These are phyloP conservation scores for Boletus barrowsii DNA, from an alignment of 768 basidiomycete species.

Conservation along the genomic window DNA sequence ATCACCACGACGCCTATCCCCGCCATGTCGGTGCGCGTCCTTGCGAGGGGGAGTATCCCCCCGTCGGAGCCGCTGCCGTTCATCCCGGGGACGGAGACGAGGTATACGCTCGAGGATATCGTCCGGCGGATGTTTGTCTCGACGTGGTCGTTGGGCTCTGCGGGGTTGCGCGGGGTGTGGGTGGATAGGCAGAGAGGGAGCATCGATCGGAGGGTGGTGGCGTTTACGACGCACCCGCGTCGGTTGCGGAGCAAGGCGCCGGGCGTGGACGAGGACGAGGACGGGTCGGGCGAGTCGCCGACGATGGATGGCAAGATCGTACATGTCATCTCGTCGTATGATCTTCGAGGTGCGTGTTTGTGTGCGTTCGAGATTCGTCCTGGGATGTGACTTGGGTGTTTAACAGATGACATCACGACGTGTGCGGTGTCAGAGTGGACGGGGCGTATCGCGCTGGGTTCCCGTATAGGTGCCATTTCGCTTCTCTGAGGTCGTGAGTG, in stretches of 20 bases:
- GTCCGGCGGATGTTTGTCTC: conserved; percentile 11
- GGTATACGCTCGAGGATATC: background rate
- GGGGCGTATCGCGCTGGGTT: conserved; percentile 43
- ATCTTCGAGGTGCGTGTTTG: conserved; percentile 27
- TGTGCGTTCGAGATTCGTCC: background rate
- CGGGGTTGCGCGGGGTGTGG: conserved; percentile 26
- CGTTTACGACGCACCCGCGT: conserved; percentile 18
- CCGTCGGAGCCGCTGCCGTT: background rate
- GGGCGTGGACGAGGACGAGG: background rate
- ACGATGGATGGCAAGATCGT: conserved; percentile 12
- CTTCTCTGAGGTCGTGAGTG: conserved; percentile 11
- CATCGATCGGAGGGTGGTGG: conserved; percentile 21
- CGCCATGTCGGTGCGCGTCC: conserved; percentile 39
- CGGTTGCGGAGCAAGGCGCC: background rate
- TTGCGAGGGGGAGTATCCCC: conserved; percentile 20
- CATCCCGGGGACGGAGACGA: background rate
- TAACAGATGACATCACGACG: conserved; percentile 44
- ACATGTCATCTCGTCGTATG: conserved; percentile 22
- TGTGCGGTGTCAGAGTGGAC: conserved; percentile 46
- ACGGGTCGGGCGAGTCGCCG: background rate
- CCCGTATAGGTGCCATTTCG: conserved; percentile 35
- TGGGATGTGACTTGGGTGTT: background rate
- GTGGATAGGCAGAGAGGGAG: conserved; percentile 16
- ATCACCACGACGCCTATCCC: conserved; percentile 27
- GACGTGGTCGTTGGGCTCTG: conserved; percentile 16